Evolutionary conservation across 768 basidiomycete species (phyloP).

Genomic region (Erythrobasidium yunnanense): DNA sequence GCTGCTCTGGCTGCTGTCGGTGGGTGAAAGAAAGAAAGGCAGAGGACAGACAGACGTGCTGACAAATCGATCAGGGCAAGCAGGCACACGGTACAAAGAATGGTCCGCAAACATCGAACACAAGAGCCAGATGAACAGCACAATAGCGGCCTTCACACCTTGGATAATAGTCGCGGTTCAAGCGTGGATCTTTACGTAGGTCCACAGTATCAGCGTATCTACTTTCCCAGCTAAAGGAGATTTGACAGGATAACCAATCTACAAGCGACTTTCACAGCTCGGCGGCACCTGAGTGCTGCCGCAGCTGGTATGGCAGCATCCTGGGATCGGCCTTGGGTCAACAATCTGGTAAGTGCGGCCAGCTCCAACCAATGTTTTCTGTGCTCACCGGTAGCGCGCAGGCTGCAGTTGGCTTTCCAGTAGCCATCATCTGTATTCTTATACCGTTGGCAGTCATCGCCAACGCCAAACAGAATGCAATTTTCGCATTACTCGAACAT

Average conservation of each 20-base stretch:
- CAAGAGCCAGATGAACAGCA: background rate
- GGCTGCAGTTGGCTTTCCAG: too few relatives aligned
- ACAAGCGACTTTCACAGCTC: background rate
- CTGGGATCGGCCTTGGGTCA: too few relatives aligned
- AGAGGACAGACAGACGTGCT: too few relatives aligned
- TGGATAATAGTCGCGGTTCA: background rate
- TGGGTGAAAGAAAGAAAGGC: too few relatives aligned
- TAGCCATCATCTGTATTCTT: too few relatives aligned
- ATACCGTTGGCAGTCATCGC: too few relatives aligned
- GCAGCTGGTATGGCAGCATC: too few relatives aligned
- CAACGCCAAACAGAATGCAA: too few relatives aligned
- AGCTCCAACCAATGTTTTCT: too few relatives aligned
- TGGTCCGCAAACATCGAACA: background rate
- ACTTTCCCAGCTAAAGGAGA: background rate
- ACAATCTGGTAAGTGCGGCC: too few relatives aligned
- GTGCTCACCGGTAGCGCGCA: too few relatives aligned
- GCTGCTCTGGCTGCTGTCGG: background rate
- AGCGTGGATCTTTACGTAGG: slow-evolving; percentile 1
- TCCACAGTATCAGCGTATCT: background rate
- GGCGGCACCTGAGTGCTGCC: background rate
- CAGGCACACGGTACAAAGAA: background rate
- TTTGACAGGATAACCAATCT: background rate
- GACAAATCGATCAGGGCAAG: background rate
- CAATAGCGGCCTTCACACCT: background rate
- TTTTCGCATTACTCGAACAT: too few relatives aligned